phyloP scores from a whole-genome alignment of 1,139 yeast genomes.

The Pichia norvegensis region DNA sequence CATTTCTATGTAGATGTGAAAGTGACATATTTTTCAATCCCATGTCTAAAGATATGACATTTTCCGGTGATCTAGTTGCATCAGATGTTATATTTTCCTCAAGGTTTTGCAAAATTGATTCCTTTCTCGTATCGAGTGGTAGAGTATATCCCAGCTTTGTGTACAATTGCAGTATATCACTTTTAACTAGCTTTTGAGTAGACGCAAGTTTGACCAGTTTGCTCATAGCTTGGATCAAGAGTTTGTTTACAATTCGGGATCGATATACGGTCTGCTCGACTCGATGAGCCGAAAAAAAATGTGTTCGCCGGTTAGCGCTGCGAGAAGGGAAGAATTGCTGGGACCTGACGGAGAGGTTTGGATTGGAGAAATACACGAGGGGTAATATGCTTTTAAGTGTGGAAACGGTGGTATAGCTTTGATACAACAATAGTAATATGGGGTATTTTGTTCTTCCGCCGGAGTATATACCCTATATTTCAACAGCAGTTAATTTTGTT shows the following conservation, averaged over 20 bases:
- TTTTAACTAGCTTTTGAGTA: slow-evolving; percentile 1
- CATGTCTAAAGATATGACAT: slow-evolving; percentile 34
- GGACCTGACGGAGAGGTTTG: too few species aligned
- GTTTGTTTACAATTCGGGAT: not conserved
- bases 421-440: slow-evolving; percentile 16
- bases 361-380: too few species aligned
- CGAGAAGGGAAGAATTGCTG: too few species aligned
- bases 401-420: too few species aligned
- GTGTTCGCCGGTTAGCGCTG: too few species aligned
- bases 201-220: not conserved
- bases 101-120: not conserved
- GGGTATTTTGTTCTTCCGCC: slow-evolving; percentile 29
- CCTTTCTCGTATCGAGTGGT: not conserved
- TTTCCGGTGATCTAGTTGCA: not conserved
- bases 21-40: slow-evolving; percentile 38
- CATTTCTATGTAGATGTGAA: slow-evolving; percentile 19
- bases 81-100: not conserved
- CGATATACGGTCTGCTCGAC: not conserved
- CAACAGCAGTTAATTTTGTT: slow-evolving; percentile 35
- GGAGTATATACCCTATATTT: slow-evolving; percentile 40
- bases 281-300: not conserved
- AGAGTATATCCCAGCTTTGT: slow-evolving; percentile 16
- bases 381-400: too few species aligned
- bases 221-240: not conserved
- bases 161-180: slow-evolving; percentile 4